Evolutionary conservation across 2,329 filamentous ascomycete genomes (phyloP), one percentile per base, ranked within the genome.

Genomic region (Emergomyces orientalis): DNA sequence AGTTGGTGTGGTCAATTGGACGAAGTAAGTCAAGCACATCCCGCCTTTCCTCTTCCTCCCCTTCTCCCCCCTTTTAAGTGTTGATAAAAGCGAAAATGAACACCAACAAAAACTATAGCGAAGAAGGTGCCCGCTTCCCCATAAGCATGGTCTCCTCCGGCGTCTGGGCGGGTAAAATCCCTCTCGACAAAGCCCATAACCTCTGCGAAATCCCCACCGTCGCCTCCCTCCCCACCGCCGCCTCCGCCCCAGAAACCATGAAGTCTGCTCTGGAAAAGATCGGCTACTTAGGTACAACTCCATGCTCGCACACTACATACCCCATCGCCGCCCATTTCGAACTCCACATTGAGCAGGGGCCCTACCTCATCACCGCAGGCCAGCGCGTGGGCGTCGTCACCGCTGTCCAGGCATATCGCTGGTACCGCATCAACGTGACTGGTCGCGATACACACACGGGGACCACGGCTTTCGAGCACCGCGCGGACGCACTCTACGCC

Each of bases 331-430:
- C 88, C 0, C 89, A 93, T 73, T 92, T 93, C 69, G 89, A 93
- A 73, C 80, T 94, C 11, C 90, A 94, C 71, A 93, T 93, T 61
- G 90, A 95, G 72, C 91, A 95, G 72, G 89, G 89, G 0, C 89
- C 89, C 0, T 84, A 90, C 41, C 80, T 95, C 0, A 86, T 92
- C 69, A 80, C 80, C 19, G 79, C 82, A 34, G 76, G 80, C 32
- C 81, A 86, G 66, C 85, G 86, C 61, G 81, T 93, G 60, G 86
- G 87, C 27, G 81, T 89, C 7, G 89, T 92, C 4, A 82, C 83
- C 39, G 88, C 88, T 2, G 88, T 89, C 1, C 88, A 91, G 71
- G 87, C 86, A 5, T 91, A 89, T 73, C 84, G 85, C 63, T 91
- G 89, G 89, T 86, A 86, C 72, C 87, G 84, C 0, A 73, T 91